A percentile compares a stretch with the other conserved stretches of the same genome.
phyloP scores from a whole-genome alignment of 2,329 filamentous ascomycete species.

The Leptographium wingfieldii region DNA sequence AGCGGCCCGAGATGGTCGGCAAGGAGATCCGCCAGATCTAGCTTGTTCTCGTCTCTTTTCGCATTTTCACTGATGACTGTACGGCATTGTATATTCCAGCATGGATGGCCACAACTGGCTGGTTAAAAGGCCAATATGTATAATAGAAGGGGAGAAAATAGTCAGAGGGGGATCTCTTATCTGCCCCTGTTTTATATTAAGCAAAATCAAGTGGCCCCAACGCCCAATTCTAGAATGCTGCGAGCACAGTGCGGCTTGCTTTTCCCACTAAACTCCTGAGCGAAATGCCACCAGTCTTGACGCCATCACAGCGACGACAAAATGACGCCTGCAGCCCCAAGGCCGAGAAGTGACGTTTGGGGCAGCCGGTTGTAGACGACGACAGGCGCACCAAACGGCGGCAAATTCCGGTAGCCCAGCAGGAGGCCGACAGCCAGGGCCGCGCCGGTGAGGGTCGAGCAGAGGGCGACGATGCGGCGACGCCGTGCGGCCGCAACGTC shows the following conservation, averaged over 20 bases:
- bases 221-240: not conserved
- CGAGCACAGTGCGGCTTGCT: not conserved
- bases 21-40: conserved; percentile 79
- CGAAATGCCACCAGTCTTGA: not conserved
- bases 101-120: not conserved
- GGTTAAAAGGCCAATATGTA: not conserved
- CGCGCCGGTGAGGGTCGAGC: conserved; percentile 24
- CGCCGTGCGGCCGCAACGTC: conserved; percentile 7
- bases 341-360: conserved; percentile 7
- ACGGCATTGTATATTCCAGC: not conserved
- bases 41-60: not conserved
- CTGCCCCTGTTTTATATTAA: not conserved
- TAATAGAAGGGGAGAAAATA: not conserved
- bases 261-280: not conserved
- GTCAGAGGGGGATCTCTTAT: not conserved
- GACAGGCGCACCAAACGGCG: conserved; percentile 31
- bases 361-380: conserved; percentile 29
- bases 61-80: not conserved
- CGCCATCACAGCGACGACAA: not conserved
- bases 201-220: not conserved
- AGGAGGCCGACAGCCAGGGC: conserved; percentile 24
- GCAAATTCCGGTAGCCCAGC: conserved; percentile 25
- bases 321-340: not conserved
- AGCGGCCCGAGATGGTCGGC: conserved; percentile 78
- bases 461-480: conserved; percentile 19